A percentile compares a stretch with the other conserved stretches of the same genome.
Evolutionary conservation across 306 rosid genomes (phyloP).

Genomic region (Lathyrus oleraceus): DNA sequence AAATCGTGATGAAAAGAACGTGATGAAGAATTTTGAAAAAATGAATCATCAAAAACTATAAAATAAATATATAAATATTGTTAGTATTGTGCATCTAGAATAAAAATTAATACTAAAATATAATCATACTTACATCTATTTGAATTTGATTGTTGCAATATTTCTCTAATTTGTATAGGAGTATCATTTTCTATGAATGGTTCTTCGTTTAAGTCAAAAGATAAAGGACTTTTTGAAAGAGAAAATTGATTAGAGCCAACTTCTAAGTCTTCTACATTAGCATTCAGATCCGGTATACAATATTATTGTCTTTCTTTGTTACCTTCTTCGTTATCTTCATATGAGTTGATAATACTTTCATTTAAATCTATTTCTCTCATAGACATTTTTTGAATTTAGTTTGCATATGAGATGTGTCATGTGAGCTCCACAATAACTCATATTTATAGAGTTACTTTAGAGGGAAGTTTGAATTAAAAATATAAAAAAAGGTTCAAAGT

Average conservation of each 20-base stretch:
- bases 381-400: neutral
- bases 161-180: neutral
- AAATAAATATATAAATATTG: no score
- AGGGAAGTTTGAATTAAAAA: neutral
- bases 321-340: neutral
- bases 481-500: neutral
- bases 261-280: neutral
- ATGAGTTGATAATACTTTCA: neutral
- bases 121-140: neutral
- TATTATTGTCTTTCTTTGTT: neutral
- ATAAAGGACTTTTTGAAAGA: neutral
- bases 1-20: no score
- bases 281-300: neutral
- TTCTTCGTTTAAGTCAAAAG: neutral
- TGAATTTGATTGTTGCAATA: neutral
- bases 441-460: neutral
- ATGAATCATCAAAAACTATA: no score
- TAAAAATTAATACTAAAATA: no score
- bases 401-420: neutral
- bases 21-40: no score
- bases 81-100: no score
- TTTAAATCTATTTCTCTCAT: neutral
- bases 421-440: neutral
- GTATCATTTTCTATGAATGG: neutral
- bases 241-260: neutral